Base-by-base conservation (phyloP, 2,329 filamentous ascomycete species). In the Penicillium vulpinum region DNA sequence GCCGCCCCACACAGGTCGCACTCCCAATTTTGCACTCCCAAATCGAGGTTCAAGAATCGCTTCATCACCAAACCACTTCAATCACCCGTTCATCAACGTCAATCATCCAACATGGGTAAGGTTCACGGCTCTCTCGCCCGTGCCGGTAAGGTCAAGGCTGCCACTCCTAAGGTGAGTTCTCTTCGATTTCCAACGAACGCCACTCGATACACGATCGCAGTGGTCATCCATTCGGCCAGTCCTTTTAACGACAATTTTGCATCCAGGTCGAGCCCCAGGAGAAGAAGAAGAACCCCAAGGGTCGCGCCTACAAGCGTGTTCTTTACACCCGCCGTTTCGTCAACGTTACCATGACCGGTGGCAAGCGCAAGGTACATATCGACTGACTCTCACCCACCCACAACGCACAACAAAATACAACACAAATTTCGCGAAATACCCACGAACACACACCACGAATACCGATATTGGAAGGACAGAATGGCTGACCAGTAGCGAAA, bases 61-160 rank as follows among this genome's bases (percentile, higher is more conserved):
- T 63, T 63, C 63, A 63, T 59, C 62, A 57, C 56, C 62, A 63
- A 64, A 62, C 64, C 65, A 63, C 62, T 62, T 63, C 56, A 46
- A 63, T 51, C 54, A 54, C 55, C 57, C 54, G 57, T 65, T 56
- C 54, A 66, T 63, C 63, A 62, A 59, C 64, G 65, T 63, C 56
- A 65, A 62, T 66, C 62, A 67, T 67, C 63, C 64, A 67, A 65
- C 80, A 92, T 93, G 90, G 90, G 90, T 84, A 93, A 93, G 84
- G 90, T 93, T 81, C 90, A 93, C 88, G 90, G 90, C 80, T 94
- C 90, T 78, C 89, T 94, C 81, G 90, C 90, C 80, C 90, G 91
- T 91, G 91, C 90, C 83, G 91, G 91, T 84, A 96, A 96, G 87
- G 92, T 96, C 88, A 95, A 96, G 89, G 93, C 90, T 83, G 90